phyloP scores from a whole-genome alignment of 1,284 basidiomycete species.

The Veloporphyrellus conicus region DNA sequence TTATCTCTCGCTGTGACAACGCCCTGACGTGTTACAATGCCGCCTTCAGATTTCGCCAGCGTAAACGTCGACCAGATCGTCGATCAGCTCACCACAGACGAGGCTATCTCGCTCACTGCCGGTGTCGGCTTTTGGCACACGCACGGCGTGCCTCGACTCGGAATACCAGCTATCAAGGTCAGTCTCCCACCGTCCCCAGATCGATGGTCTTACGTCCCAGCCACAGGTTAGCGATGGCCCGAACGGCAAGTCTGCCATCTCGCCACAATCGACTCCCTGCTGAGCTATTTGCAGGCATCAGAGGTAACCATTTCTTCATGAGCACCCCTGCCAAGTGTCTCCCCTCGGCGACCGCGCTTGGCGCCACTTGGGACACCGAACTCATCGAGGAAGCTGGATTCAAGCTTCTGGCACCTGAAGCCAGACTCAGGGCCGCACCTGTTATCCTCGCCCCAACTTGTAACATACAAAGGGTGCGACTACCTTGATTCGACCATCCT shows the following conservation, averaged over 20 bases:
- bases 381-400: slow-evolving; percentile 61
- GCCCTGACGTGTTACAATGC: slow-evolving; percentile 41
- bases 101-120: slow-evolving; percentile 64
- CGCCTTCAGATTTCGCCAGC: slow-evolving; percentile 64
- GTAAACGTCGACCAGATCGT: slow-evolving; percentile 58
- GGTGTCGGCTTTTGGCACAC: slow-evolving; percentile 79
- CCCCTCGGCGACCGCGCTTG: slow-evolving; percentile 66
- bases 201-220: no score
- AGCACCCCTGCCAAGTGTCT: slow-evolving; percentile 60
- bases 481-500: background rate
- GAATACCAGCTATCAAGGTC: slow-evolving; percentile 70
- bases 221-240: slow-evolving; percentile 68
- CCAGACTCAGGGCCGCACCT: slow-evolving; percentile 64
- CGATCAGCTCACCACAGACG: slow-evolving; percentile 63
- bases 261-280: background rate
- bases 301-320: slow-evolving; percentile 64
- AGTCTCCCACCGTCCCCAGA: no score
- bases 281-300: slow-evolving; percentile 31
- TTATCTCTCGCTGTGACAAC: slow-evolving; percentile 7
- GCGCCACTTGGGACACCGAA: slow-evolving; percentile 67
- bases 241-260: slow-evolving; percentile 44
- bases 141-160: slow-evolving; percentile 56
- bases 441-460: slow-evolving; percentile 73
- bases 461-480: slow-evolving; percentile 67
- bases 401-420: slow-evolving; percentile 67